Evolutionary conservation across 192 early-diverging fungal species (phyloP), one percentile per base, ranked within the genome.

Genomic region (Gaertneriomyces sp.): DNA sequence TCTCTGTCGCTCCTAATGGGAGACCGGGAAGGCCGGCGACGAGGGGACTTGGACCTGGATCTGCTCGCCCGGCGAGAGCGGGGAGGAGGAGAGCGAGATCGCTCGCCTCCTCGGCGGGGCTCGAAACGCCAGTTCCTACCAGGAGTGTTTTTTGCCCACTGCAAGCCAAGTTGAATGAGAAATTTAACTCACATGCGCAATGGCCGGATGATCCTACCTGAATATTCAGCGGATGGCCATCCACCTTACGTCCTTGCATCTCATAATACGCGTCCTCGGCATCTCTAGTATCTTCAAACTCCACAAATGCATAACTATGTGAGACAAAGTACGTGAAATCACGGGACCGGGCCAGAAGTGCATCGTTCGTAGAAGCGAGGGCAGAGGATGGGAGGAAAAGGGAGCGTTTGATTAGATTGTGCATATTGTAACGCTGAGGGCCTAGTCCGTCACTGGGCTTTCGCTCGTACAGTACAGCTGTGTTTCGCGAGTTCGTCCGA

Each of bases 241-340:
- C 92, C 39, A 98, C 70, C 42, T 85, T 79, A 61, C 86, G 68
- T 52, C 89, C 89, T 68, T 92, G 93, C 93, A 98, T 92, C 45
- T 91, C 91, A 68, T 93, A 81, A 63, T 86, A 93, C n/a, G 95
- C 94, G 72, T 96, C 94, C 17, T 87, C 90, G 20, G 92, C 91
- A 72, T 98, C 95, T 52, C 90, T 81, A 63, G 82, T 75, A 72
- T 96, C 90, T 68, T 94, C 92, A 75, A 89, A 96, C 81, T 98
- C 95, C 47, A 96, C 88, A 85, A 96, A 98, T 11, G 95, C 94
- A 81, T 90, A 96, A 49, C 91, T 93, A 12, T 43, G 0, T 47
- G 5, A 67, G 5, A 59, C 4, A 49, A 49, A n/a, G 47, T 49
- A 12, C 47, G 17, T 3, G 12, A 49, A 49, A 47, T n/a, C 11